Base-by-base conservation (phyloP, 2,329 filamentous ascomycete genomes). In the Bipolaris cookei region DNA sequence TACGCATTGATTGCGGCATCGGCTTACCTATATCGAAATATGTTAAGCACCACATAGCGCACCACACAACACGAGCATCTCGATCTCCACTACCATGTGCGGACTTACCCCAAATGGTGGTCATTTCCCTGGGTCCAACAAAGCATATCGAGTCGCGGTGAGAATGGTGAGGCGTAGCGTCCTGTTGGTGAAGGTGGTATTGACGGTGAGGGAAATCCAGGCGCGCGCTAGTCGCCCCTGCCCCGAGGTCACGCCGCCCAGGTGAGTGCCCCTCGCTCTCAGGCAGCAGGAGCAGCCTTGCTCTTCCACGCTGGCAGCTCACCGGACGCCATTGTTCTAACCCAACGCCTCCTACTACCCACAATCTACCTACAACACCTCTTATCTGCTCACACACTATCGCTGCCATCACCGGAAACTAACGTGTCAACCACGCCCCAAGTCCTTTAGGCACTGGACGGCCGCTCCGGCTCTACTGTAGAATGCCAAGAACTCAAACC, bases 11-110 rank as follows among this genome's bases (percentile, higher is more conserved):
- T 44, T 41, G 49, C 49, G 54, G 43, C 48, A 51, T 37, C 23
- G 56, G 30, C 39, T 39, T 50, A 52, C 39, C 34, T 50, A 52
- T 50, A 58, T 39, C 39, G 51, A 38, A 37, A 28, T 45, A 34
- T 46, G 48, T 58, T 54, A 41, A 45, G 56, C 43, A 56, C 35
- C 48, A 66, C 58, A 55, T 59, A 51, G 64, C 54, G 50, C 50
- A 60, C 64, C 56, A 48, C 56, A 50, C 51, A 51, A 58, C 59
- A 64, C 56, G 60, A 50, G 46, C 38, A 35, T 14, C 11, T 47
- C 37, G 20, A 39, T 53, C 41, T 28, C 52, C 35, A 42, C 30
- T 30, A 44, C 11, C 8, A 16, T 44, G 18, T 45, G 54, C 51
- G 20, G 41, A 53, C 32, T 42, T 55, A 45, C 61, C 51, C 53